Base-by-base conservation (phyloP, 768 basidiomycete species). In the Cystobasidiopsis lactophilus region DNA sequence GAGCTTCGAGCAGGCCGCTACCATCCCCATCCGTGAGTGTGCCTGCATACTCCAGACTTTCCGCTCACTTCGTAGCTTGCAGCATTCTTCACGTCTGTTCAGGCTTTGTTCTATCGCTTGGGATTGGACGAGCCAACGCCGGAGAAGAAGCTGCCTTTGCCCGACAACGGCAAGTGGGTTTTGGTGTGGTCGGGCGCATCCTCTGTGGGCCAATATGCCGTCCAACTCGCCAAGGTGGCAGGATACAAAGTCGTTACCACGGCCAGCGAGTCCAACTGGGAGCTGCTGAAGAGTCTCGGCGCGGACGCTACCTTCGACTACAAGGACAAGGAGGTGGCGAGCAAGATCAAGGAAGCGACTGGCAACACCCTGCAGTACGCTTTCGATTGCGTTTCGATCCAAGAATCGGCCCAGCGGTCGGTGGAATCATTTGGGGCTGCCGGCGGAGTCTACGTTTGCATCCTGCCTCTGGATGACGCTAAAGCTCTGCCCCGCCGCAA, bases 221-320 rank as follows among this genome's bases (percentile, higher is more conserved):
- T 74, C 18, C 69, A 71, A 56, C 66, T 74, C 16, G 68, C 69
- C 1, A 67, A 68, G 33, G 60, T 69, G 2, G 59, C 69, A 0
- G 74, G 73, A 16, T 66, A 72, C 53, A 66, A 66, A 24, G 69
- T 74, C 43, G 65, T 72, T 19, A 67, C 73, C 5, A 72, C 71
- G 23, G 68, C 71, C 3, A 73, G 72, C 0, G 63, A 67, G 16
- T 57, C 60, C 31, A 71, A 72, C 55, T 63, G 66, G 41, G 65
- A 63, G 0, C 59, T 69, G 18, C 57, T 73, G 19, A 66, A 66
- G 40, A 55, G 61, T 1, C 60, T 71, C 9, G 73, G 74, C 3
- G 74, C 74, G 0, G 65, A 69, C 31, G 67, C 65, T 3, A 67
- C 70, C 4, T 68, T 71, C 52, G 70, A 73, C 55, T 61, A 68